phyloP scores from a whole-genome alignment of 1,284 basidiomycete genomes.

The Pisolithus thermaeus region DNA sequence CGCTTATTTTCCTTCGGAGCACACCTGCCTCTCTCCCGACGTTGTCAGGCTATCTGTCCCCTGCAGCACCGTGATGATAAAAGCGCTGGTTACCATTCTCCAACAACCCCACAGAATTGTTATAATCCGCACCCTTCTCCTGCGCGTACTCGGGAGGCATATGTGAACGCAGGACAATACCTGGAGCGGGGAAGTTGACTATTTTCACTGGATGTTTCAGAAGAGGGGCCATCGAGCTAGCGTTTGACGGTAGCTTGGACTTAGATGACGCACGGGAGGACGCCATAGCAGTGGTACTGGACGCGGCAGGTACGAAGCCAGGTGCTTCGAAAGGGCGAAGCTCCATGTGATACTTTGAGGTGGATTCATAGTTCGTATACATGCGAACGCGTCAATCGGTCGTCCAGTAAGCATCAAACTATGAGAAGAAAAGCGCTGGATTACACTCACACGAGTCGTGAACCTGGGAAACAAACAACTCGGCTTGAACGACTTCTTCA shows the following conservation, averaged over 20 bases:
- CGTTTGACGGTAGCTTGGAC: neutral
- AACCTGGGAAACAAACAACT: constrained; percentile 52
- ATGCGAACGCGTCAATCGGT: neutral
- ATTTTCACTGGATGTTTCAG: constrained; percentile 40
- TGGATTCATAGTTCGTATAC: neutral
- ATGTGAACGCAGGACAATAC: constrained; percentile 39
- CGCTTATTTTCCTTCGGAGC: too few relatives aligned
- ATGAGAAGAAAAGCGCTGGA: neutral
- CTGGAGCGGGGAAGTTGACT: constrained; percentile 36
- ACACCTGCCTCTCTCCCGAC: too few relatives aligned
- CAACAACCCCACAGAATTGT: constrained; percentile 44
- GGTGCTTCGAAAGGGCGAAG: constrained; percentile 39
- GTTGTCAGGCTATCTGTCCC: neutral
- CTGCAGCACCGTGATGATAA: constrained; percentile 22
- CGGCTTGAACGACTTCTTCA: constrained; percentile 41
- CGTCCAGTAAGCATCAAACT: neutral
- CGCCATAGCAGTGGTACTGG: constrained; percentile 12
- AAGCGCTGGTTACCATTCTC: constrained; percentile 57
- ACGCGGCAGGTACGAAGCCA: constrained; percentile 35
- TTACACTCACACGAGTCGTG: constrained; percentile 35
- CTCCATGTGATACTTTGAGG: constrained; percentile 42
- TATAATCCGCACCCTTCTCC: constrained; percentile 41
- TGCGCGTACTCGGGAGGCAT: constrained; percentile 50
- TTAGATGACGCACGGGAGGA: neutral
- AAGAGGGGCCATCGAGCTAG: constrained; percentile 18